Base-by-base conservation (phyloP, 768 basidiomycete species). In the Leccinum variicolor region DNA sequence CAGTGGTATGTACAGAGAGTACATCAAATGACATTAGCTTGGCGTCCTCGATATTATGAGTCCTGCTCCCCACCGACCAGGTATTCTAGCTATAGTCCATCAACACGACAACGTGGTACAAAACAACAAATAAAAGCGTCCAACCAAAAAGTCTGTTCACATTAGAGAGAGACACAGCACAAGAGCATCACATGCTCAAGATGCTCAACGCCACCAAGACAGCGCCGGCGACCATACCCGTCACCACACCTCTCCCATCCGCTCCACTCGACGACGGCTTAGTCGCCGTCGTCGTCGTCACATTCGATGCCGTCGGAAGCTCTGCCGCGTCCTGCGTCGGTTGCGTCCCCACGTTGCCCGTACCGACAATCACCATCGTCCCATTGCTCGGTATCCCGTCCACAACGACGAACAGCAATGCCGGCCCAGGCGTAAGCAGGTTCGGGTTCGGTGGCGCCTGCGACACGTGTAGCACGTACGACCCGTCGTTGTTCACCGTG, bases 381-480 rank as follows among this genome's bases (percentile, higher is more conserved):
- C 89, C 94, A 58, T 86, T 87, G 53, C 85, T 87, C 3, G 94
- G 95, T 13, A 97, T 83, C 41, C 92, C 94, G 61, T 87, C 79
- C 60, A 98, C 81, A 34, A 85, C 88, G 57, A 95, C 89, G 66
- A 84, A 97, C 59, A 95, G 58, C 61, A 94, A 77, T 1, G 83
- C 89, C 8, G 95, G 94, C 6, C 95, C 95, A 5, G 96, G 95
- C 65, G 89, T 87, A 77, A 97, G 82, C 65, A 98, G 64, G 68
- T 91, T 89, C 10, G 94, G 77, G 73, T 90, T 93, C 0, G 92
- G 89, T 0, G 92, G 92, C 8, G 84, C 79, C 69, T 95, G 94
- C 1, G 88, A 75, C 47, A 92, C 89, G 71, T 95, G 87, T 3
- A 97, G 75, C 9, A 81, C 82, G 62, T 92, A 86, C 17, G 86